These are phyloP conservation scores for Daldinia caldariorum DNA, from an alignment of 495 filamentous ascomycete genomes.

Conservation along the genomic window DNA sequence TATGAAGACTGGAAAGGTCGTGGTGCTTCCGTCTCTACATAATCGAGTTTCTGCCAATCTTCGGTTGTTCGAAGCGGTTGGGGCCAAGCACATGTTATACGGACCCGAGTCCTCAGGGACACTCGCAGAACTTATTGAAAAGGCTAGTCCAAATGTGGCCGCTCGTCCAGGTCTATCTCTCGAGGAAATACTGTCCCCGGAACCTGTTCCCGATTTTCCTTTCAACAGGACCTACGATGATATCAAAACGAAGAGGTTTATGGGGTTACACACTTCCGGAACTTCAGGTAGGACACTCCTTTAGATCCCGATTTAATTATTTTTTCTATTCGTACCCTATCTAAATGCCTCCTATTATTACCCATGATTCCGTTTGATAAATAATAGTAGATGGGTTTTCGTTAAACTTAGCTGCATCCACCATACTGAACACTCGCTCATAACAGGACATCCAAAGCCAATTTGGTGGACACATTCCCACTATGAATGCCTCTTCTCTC, in stretches of 20 bases:
- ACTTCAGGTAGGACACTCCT: conserved; percentile 36
- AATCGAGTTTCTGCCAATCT: conserved; percentile 41
- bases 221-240: conserved; percentile 41
- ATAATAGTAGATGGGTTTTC: not conserved
- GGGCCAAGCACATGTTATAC: conserved; percentile 37
- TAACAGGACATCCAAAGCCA: conserved; percentile 45
- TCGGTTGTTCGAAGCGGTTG: conserved; percentile 35
- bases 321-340: not conserved
- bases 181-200: conserved; percentile 29
- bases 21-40: conserved; percentile 37
- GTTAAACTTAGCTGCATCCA: not conserved
- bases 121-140: conserved; percentile 27
- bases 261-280: conserved; percentile 45
- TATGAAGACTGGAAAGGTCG: conserved; percentile 44
- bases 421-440: conserved; percentile 18
- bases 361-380: not conserved
- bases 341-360: not conserved
- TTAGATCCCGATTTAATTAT: not conserved
- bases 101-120: conserved; percentile 36
- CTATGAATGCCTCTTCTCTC: conserved; percentile 35
- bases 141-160: conserved; percentile 21
- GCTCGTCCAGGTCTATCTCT: conserved; percentile 26
- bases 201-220: conserved; percentile 40
- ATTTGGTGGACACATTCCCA: conserved; percentile 47
- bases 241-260: conserved; percentile 35